Evolutionary conservation across 768 basidiomycete species (phyloP).

Genomic region (Trametes cinnabarina): DNA sequence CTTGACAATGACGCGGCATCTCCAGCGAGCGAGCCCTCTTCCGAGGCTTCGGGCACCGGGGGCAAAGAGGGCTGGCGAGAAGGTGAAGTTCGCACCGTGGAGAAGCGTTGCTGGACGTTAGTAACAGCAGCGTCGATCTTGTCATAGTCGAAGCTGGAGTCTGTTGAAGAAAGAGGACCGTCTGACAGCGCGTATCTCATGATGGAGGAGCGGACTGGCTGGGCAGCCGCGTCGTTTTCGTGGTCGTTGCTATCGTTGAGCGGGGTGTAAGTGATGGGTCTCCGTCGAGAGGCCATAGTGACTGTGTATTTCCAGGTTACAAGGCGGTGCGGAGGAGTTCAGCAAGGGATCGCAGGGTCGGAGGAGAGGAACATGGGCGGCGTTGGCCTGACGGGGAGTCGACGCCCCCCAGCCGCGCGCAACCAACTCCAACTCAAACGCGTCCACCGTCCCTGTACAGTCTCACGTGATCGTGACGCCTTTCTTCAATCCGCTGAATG

Average conservation of each 20-base stretch:
- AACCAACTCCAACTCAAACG: constrained; percentile 2
- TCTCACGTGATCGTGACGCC: constrained; percentile 2
- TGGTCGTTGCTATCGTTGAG: constrained; percentile 16
- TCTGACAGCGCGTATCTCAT: constrained; percentile 15
- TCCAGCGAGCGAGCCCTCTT: constrained; percentile 20
- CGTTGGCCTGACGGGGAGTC: not conserved
- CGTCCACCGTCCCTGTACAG: not conserved
- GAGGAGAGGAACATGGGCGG: not conserved
- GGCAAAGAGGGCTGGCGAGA: constrained; percentile 21
- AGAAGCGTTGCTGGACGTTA: constrained; percentile 10
- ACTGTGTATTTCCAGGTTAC: too few species aligned
- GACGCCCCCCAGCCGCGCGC: not conserved
- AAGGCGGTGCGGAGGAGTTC: not conserved
- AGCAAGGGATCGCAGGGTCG: not conserved
- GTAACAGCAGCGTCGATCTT: constrained; percentile 3
- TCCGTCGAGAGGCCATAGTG: constrained; percentile 13
- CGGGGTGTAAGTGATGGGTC: constrained; percentile 15
- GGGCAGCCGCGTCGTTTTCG: constrained; percentile 2
- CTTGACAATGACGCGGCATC: constrained; percentile 24
- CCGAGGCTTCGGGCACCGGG: constrained; percentile 25
- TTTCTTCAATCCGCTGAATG: not conserved
- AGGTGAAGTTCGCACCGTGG: constrained; percentile 16
- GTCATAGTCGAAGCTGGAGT: constrained; percentile 9
- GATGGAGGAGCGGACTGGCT: constrained; percentile 14
- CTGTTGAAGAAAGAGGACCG: constrained; percentile 1